Evolutionary conservation across 2,329 filamentous ascomycete species (phyloP).

Genomic region (Fusarium penzigii): DNA sequence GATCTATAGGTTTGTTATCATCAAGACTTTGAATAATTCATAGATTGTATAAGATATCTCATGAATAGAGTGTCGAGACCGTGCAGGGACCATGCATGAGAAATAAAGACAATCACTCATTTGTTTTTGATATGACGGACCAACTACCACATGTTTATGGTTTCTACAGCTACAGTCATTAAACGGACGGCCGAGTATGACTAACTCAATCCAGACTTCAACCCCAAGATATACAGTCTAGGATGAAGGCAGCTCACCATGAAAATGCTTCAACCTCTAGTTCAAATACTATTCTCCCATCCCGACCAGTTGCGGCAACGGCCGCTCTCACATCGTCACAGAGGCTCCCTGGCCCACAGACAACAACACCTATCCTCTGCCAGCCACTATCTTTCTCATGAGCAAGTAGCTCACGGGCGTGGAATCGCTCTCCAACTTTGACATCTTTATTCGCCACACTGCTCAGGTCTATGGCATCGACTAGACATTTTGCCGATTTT

Average conservation of each 20-base stretch:
- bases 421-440: background rate
- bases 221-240: too few species aligned
- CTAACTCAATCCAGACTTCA: too few species aligned
- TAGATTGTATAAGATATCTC: too few species aligned
- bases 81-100: too few species aligned
- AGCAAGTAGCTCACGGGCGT: background rate
- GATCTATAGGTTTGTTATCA: too few species aligned
- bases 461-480: background rate
- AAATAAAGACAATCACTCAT: too few species aligned
- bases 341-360: background rate
- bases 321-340: constrained; percentile 1
- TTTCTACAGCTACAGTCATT: too few species aligned
- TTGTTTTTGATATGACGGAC: too few species aligned
- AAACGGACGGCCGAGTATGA: too few species aligned
- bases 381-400: background rate
- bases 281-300: background rate
- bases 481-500: background rate
- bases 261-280: constrained; percentile 1
- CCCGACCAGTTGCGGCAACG: background rate
- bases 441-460: background rate
- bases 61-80: too few species aligned
- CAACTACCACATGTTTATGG: too few species aligned
- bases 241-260: background rate
- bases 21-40: too few species aligned
- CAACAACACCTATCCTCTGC: background rate